Base-by-base conservation (phyloP, 257 asterid genomes). In the Thymus quinquecostatus region DNA sequence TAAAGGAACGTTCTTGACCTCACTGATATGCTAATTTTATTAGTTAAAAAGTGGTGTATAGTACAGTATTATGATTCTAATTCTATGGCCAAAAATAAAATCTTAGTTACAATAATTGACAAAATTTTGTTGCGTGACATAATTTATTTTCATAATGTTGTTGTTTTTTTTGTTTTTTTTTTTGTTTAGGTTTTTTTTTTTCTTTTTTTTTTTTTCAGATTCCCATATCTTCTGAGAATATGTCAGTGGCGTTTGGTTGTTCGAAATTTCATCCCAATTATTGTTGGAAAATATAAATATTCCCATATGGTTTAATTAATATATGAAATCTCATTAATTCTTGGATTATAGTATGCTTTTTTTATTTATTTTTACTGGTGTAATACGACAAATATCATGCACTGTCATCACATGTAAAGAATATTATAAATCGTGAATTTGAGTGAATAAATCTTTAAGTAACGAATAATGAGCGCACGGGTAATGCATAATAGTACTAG, bases 201-300 rank as follows among this genome's bases (percentile, higher is more conserved):
- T 14, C 51, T 47, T 28, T 57, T 38, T 29, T 33, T 69, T n/a
- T 29, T 64, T 41, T n/a, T 27, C 0, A 21, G 70, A 59, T 68
- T 62, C 14, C 34, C 71, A 33, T 13, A 72, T 78, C 77, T 47
- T 76, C 66, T 53, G 33, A 14, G 34, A 70, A 44, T 47, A 2
- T 60, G 32, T 48, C 61, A 32, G 10, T 48, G 51, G 50, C 21
- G 21, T 55, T 36, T 43, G 45, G 54, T 63, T 44, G 40, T 60
- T 60, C 6, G 10, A 33, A 32, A 40, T 8, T 61, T 63, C 10
- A 21, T 63, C 10, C 44, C 27, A 63, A 63, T 10, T 63, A 3
- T 63, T 63, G 68, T 28, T 63, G 6, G 10, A 27, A 2, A 63
- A n/a, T 63, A 43, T 61, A 43, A 43, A 43, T 63, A 28, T 43